Evolutionary conservation across 345 rosid genomes (phyloP).

Genomic region (Angophora floribunda): DNA sequence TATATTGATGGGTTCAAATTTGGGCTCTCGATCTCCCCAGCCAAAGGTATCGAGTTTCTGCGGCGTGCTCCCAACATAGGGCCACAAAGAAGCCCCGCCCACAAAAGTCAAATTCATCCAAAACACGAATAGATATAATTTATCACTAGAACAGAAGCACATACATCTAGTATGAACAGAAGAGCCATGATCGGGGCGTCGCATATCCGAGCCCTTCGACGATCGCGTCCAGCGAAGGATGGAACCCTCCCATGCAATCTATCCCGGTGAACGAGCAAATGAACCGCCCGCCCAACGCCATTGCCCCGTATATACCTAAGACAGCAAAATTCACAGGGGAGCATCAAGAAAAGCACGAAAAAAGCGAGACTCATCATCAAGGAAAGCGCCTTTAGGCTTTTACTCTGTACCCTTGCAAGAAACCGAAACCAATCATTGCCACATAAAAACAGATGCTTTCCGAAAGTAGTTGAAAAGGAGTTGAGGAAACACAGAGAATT

Average conservation of each 20-base stretch:
- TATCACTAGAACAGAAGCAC: background rate
- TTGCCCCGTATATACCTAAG: constrained; percentile 86
- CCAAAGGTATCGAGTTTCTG: too few species aligned
- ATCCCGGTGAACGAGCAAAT: constrained; percentile 83
- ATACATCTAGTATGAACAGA: constrained; percentile 82
- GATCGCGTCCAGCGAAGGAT: constrained; percentile 66
- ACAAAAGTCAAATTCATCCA: background rate
- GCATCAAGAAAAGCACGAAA: background rate
- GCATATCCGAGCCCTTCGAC: constrained; percentile 88
- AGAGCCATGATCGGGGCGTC: constrained; percentile 96
- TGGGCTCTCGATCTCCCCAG: too few species aligned
- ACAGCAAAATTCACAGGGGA: background rate
- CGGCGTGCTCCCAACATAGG: too few species aligned
- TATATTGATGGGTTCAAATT: too few species aligned
- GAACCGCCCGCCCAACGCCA: constrained; percentile 83
- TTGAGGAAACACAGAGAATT: background rate
- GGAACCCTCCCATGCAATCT: constrained; percentile 79
- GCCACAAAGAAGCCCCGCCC: too few species aligned
- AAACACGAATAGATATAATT: background rate
- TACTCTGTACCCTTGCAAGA: background rate
- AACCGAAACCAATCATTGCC: background rate
- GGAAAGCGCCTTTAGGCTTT: background rate
- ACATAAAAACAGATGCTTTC: background rate
- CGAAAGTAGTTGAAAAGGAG: background rate
- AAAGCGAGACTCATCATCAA: background rate